Base-by-base conservation (phyloP, 257 asterid genomes). In the Petrea volubilis region DNA sequence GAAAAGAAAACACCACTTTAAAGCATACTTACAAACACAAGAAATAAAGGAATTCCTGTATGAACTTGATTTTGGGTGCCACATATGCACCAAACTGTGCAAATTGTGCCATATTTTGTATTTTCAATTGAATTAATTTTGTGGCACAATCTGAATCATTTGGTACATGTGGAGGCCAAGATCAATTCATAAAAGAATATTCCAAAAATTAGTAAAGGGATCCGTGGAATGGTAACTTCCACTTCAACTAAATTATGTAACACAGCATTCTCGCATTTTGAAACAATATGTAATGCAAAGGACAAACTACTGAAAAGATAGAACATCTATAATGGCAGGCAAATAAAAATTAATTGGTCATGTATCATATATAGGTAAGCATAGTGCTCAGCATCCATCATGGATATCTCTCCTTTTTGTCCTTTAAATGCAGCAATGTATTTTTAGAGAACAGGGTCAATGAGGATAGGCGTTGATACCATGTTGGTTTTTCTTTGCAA, bases 1-100 rank as follows among this genome's bases (percentile, higher is more conserved):
- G 18, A 43, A 44, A 55, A 63, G 18, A 51, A 64, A 75, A 68
- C 18, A 15, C 23, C 29, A 20, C 52, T 60, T 68, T 25, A 28
- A 49, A 60, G 34, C 4, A 21, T 67, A 6, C 36, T 36, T 70
- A 63, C 36, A 57, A 34, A 47, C 44, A 21, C 17, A 31, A 9
- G 29, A 21, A 36, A 34, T 13, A 24, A 15, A 28, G 31, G 57
- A 57, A 21, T 53, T 31, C n/a, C n/a, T n/a, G n/a, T n/a, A n/a
- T n/a, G n/a, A n/a, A n/a, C n/a, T n/a, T n/a, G n/a, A n/a, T n/a
- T n/a, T n/a, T n/a, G n/a, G n/a, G n/a, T n/a, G n/a, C n/a, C n/a
- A n/a, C n/a, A n/a, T n/a, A n/a, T n/a, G n/a, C n/a, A n/a, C n/a
- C n/a, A n/a, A n/a, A n/a, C n/a, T n/a, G n/a, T n/a, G n/a, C n/a